Evolutionary conservation across 805 yeast species (phyloP).

Genomic region (Pichia phayaonensis): DNA sequence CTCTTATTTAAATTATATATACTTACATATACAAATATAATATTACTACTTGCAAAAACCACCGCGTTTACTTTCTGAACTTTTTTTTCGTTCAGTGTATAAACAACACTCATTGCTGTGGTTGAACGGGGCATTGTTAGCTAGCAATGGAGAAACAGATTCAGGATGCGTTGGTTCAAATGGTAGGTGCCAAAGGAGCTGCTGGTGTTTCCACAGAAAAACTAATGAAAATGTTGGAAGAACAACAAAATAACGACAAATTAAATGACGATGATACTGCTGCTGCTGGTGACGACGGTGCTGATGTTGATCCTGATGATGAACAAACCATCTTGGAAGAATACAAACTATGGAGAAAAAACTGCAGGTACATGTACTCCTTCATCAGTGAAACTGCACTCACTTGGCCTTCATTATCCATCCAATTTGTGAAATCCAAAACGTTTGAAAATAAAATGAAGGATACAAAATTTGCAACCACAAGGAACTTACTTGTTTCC

Average conservation of each 20-base stretch:
- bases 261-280: background rate
- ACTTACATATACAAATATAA: no score
- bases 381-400: slow-evolving; percentile 74
- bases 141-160: background rate
- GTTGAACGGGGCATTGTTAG: background rate
- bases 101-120: no score
- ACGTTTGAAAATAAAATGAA: slow-evolving; percentile 20
- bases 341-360: slow-evolving; percentile 73
- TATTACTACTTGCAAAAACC: no score
- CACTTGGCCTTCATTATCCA: slow-evolving; percentile 75
- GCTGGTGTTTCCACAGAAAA: background rate
- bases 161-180: background rate
- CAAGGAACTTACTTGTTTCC: slow-evolving; percentile 51
- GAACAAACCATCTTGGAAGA: slow-evolving; percentile 46
- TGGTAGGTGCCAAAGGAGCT: background rate
- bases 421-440: slow-evolving; percentile 62
- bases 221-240: background rate
- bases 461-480: slow-evolving; percentile 24
- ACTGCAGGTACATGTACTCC: slow-evolving; percentile 76
- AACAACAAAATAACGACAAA: background rate
- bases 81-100: background rate
- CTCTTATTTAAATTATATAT: no score
- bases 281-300: background rate
- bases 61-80: background rate
- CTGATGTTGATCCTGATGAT: slow-evolving; percentile 8